A percentile compares a stretch with the other conserved stretches of the same genome.
Evolutionary conservation across 2,329 filamentous ascomycete genomes (phyloP).

Genomic region (Aspergillus sp.): DNA sequence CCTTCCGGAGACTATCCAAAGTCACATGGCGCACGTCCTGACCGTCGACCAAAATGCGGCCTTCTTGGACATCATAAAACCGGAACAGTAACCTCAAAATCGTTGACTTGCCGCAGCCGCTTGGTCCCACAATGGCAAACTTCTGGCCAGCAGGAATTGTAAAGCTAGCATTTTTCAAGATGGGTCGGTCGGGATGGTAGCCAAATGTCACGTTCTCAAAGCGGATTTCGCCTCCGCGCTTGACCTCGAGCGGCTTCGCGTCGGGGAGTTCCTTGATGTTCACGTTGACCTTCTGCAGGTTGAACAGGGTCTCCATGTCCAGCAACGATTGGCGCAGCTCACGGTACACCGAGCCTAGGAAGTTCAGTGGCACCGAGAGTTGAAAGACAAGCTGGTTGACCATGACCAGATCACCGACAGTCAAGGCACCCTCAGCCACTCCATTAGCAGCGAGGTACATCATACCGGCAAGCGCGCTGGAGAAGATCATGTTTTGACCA

Average conservation of each 20-base stretch:
- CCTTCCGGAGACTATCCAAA: slow-evolving; percentile 71
- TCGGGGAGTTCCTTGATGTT: slow-evolving; percentile 69
- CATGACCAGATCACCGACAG: slow-evolving; percentile 95
- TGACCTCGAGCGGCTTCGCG: slow-evolving; percentile 65
- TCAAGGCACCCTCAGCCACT: slow-evolving; percentile 71
- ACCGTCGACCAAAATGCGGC: slow-evolving; percentile 82
- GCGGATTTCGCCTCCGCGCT: slow-evolving; percentile 75
- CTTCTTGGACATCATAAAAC: slow-evolving; percentile 81
- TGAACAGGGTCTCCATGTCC: slow-evolving; percentile 98
- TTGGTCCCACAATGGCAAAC: slow-evolving; percentile 89
- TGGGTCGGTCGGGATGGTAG: slow-evolving; percentile 79
- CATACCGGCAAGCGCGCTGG: slow-evolving; percentile 85
- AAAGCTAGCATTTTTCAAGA: slow-evolving; percentile 74
- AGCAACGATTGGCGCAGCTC: slow-evolving; percentile 89
- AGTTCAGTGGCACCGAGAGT: slow-evolving; percentile 92
- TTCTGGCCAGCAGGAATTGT: slow-evolving; percentile 95
- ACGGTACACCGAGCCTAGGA: slow-evolving; percentile 94
- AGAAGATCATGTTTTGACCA: slow-evolving; percentile 96
- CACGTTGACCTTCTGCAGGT: slow-evolving; percentile 92
- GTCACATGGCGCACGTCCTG: slow-evolving; percentile 83
- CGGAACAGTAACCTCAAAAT: slow-evolving; percentile 86
- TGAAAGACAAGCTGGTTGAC: slow-evolving; percentile 99
- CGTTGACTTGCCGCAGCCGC: slow-evolving; percentile 93
- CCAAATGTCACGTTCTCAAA: slow-evolving; percentile 96
- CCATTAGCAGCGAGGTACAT: slow-evolving; percentile 95